A percentile compares a stretch with the other conserved stretches of the same genome.
Conservation (phyloP, 148 eudicot genomes). For the Vaccinium vitisidaea region DNA sequence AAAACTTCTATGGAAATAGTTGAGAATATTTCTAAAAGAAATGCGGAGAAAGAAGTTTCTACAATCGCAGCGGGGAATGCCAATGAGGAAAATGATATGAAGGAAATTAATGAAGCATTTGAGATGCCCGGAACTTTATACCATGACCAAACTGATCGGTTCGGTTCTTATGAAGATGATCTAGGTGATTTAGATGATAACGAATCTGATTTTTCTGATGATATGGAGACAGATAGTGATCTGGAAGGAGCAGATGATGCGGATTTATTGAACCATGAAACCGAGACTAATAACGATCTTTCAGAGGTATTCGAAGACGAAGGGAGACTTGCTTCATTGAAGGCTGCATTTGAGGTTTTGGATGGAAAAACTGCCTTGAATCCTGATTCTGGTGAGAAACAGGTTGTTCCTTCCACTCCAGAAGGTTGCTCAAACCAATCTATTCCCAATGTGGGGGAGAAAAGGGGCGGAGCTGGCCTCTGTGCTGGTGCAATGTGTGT, state of each 20-base stretch:
- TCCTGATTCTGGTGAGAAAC: constrained; percentile 19
- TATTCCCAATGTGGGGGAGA: constrained; percentile 12
- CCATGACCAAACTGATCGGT: constrained; percentile 49
- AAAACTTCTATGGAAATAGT: constrained; percentile 64
- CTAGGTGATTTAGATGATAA: constrained; percentile 46
- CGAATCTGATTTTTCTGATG: constrained; percentile 42
- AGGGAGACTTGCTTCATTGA: constrained; percentile 45
- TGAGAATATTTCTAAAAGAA: constrained; percentile 21
- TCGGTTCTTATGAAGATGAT: constrained; percentile 48
- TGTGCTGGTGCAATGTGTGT: constrained; percentile 59
- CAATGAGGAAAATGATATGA: constrained; percentile 48
- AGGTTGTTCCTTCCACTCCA: constrained; percentile 12
- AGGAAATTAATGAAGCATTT: constrained; percentile 79
- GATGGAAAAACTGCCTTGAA: constrained; percentile 36
- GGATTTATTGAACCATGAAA: constrained; percentile 22
- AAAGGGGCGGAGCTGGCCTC: constrained; percentile 21
- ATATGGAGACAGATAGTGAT: constrained; percentile 58
- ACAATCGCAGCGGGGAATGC: constrained; percentile 21
- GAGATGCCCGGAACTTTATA: constrained; percentile 37
- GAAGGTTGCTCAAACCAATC: constrained; percentile 24
- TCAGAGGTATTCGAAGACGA: constrained; percentile 31
- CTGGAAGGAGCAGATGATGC: constrained; percentile 46
- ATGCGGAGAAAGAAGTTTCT: constrained; percentile 27
- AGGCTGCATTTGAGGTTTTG: constrained; percentile 77
- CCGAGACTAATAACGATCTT: constrained; percentile 25